Base-by-base conservation (phyloP, 306 rosid species). In the Acacia crassicarpa region DNA sequence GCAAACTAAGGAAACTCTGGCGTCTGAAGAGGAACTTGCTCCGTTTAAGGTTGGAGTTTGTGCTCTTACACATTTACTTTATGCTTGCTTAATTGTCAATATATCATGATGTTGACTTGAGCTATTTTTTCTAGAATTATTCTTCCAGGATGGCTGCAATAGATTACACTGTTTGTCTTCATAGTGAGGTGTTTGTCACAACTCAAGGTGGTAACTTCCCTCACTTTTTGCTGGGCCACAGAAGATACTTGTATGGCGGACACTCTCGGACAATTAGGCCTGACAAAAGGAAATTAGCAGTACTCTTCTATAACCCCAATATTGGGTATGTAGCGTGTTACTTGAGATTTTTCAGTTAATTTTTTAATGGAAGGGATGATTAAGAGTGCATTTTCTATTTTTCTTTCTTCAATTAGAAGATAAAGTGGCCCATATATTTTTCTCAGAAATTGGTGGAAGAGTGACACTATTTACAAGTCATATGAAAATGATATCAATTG, bases 91-190 rank as follows among this genome's bases (percentile, higher is more conserved):
- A 40, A 12, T 38, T 58, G 78, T 30, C 56, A 35, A 40, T 5
- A 44, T 51, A 78, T 41, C 56, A 41, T 72, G 84, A 67, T 88
- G 84, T 87, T 91, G 82, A 90, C 90, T 74, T 25, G 9, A 75
- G 85, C 79, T 91, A 38, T 82, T 83, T 77, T 77, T 87, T 71
- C 85, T 86, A 95, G 99, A 92, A 85, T 81, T 95, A 78, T 90
- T 95, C 99, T 81, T 95, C 99, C 87, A 90, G 99, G 92, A 95
- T 95, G 99, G 99, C 99, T 84, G 97, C 99, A 61, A 87, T 93
- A 83, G 99, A 95, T 85, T 95, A 95, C 87, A 93, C 97, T 33
- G 99, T 95, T 84, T 95, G 99, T 83, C 98, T 95, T 78, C 97
- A 93, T 74, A 92, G 99, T 80, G 98, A 95, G 91, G 99, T 90